These are phyloP conservation scores for Clathrus columnatus DNA, from an alignment of 768 basidiomycete species.

Conservation along the genomic window DNA sequence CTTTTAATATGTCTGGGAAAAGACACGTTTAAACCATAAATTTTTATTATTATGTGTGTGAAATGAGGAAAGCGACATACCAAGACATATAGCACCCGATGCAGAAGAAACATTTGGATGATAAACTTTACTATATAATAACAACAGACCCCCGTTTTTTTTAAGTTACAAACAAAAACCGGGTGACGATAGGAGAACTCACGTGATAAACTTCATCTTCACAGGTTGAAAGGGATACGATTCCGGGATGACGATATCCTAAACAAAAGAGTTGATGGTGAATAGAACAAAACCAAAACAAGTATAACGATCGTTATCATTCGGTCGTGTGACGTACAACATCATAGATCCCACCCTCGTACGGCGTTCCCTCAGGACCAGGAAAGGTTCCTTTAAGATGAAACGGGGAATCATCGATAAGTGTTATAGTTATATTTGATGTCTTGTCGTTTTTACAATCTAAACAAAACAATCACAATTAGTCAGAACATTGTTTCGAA, in stretches of 20 bases:
- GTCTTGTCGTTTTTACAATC: conserved; percentile 95
- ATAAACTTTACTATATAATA: conserved; percentile 55
- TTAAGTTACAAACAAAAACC: background rate
- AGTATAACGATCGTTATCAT: conserved; percentile 9
- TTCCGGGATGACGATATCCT: conserved; percentile 92
- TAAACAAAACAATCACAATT: conserved; percentile 21
- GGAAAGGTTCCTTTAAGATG: conserved; percentile 88
- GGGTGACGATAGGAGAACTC: conserved; percentile 13
- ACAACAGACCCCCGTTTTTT: no score
- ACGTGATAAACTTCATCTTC: conserved; percentile 97
- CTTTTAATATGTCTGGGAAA: conserved; percentile 42
- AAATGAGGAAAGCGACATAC: conserved; percentile 46
- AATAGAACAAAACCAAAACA: background rate
- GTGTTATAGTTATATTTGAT: conserved; percentile 77
- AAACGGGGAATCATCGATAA: conserved; percentile 83
- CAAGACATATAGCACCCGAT: conserved; percentile 91
- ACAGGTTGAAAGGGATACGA: conserved; percentile 89
- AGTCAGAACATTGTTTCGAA: background rate
- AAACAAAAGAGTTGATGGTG: no score
- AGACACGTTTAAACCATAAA: background rate
- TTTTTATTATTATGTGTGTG: no score
- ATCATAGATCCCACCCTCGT: conserved; percentile 85
- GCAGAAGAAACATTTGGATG: conserved; percentile 94
- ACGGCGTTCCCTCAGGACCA: conserved; percentile 89
- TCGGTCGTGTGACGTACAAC: conserved; percentile 49